Conservation (phyloP, 306 rosid species). For the Quercus engelmannii region DNA sequence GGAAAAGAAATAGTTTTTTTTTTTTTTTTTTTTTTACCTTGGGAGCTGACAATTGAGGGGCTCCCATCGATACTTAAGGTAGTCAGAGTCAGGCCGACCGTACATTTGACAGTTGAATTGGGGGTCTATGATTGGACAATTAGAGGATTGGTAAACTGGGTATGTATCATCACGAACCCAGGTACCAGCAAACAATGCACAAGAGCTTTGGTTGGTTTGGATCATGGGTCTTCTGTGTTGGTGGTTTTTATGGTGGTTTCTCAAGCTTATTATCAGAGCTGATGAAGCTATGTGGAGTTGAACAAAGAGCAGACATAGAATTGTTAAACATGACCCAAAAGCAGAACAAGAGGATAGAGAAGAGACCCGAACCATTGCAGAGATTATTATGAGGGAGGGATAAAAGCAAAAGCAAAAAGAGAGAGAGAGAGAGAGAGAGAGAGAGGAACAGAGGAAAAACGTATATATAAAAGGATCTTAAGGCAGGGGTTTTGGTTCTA, state of each 20-base stretch:
- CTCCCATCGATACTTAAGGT: constrained; percentile 82
- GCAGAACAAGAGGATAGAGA: constrained; percentile 11
- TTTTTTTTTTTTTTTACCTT: constrained; percentile 40
- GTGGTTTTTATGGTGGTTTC: constrained; percentile 41
- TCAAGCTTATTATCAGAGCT: constrained; percentile 56
- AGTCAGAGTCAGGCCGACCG: constrained; percentile 88
- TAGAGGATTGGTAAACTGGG: constrained; percentile 70
- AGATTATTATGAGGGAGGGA: neutral
- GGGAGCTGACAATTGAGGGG: constrained; percentile 96
- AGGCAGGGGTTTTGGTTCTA: constrained; percentile 7
- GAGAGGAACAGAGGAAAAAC: constrained; percentile 15
- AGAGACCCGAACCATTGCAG: constrained; percentile 37
- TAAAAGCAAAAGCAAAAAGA: constrained; percentile 27
- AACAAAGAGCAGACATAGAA: constrained; percentile 34
- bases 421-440: constrained; percentile 14
- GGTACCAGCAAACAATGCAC: constrained; percentile 77
- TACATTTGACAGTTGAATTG: constrained; percentile 85
- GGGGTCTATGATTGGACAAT: constrained; percentile 80
- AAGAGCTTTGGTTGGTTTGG: constrained; percentile 66
- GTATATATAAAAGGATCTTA: neutral
- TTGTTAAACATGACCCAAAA: constrained; percentile 12
- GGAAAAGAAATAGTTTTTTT: neutral
- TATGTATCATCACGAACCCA: constrained; percentile 82
- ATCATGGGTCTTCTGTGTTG: constrained; percentile 57
- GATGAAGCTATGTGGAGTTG: constrained; percentile 43